Evolutionary conservation across 306 rosid genomes (phyloP), one percentile per base, ranked within the genome.

Genomic region (Gleditsia sinensis): DNA sequence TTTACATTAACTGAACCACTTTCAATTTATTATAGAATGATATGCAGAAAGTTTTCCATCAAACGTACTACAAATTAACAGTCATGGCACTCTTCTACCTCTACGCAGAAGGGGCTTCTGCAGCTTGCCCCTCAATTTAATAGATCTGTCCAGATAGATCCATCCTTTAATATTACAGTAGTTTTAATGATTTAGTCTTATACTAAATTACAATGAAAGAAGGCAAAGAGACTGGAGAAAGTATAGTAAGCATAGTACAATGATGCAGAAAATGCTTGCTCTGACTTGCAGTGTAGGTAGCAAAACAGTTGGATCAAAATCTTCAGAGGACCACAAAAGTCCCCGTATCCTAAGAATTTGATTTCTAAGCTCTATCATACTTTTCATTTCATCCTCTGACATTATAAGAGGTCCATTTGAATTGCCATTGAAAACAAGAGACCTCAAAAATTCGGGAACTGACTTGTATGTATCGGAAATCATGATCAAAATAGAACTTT

Each of bases 261-360:
- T 19, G 21, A 36, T n/a, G 57, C 19, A 7, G 28, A 10, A 27
- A 84, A 67, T 16, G 55, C 42, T 19, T 55, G 24, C 46, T 39
- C 90, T 56, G 86, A 94, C 98, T 88, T 82, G 96, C 36, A 94
- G 69, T 74, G 91, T 71, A 34, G 98, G 98, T 70, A 84, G 87
- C 80, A 94, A 81, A 63, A 83, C 17, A 14, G 91, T 21, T 24
- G 98, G 97, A 78, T 91, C 97, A 75, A 94, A 91, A 80, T 75
- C 85, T 57, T 84, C 80, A 6, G 98, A 88, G 56, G 97, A 88
- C n/a, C n/a, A n/a, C 28, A 94, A 82, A 80, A 89, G 90, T 76
- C 72, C 80, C 97, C 96, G 90, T 69, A 94, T 80, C 82, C 98
- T 85, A 69, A 78, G 72, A 50, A 94, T 96, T 82, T 87, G 97